Conservation (phyloP, 2,329 filamentous ascomycete genomes). For the Sphaerulina musiva region DNA sequence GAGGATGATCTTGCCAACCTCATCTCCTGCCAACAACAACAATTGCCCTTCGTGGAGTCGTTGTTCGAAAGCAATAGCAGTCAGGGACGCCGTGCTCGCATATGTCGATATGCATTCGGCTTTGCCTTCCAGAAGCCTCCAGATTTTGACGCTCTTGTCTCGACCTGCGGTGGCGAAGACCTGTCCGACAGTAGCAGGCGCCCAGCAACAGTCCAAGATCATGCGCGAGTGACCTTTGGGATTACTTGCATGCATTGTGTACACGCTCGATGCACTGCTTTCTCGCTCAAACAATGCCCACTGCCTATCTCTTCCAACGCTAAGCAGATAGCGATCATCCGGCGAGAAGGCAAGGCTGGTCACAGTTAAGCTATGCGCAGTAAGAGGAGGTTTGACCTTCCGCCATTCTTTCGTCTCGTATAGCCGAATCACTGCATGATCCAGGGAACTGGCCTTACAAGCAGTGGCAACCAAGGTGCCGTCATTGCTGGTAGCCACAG, state of each 20-base stretch:
- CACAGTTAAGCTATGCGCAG: conserved; percentile 80
- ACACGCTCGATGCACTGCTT: conserved; percentile 40
- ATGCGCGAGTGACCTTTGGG: conserved; percentile 85
- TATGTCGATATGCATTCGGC: conserved; percentile 25
- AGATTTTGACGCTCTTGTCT: conserved; percentile 71
- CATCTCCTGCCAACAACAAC: conserved; percentile 27
- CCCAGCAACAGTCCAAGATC: conserved; percentile 86
- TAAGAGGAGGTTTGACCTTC: conserved; percentile 73
- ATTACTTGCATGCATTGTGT: conserved; percentile 57
- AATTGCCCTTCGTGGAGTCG: neutral
- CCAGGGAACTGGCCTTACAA: conserved; percentile 83
- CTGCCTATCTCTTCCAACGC: conserved; percentile 83
- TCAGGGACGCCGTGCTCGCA: conserved; percentile 27
- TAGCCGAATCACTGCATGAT: conserved; percentile 88
- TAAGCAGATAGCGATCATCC: conserved; percentile 69
- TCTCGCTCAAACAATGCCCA: conserved; percentile 72
- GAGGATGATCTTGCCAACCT: conserved; percentile 26
- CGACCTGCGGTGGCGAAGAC: conserved; percentile 82
- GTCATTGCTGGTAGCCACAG: conserved; percentile 70
- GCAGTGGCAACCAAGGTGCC: conserved; percentile 77
- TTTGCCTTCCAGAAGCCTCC: conserved; percentile 36
- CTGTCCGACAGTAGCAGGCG: conserved; percentile 43
- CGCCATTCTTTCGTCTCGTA: conserved; percentile 86
- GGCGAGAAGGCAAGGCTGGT: conserved; percentile 73
- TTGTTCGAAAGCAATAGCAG: conserved; percentile 30